Base-by-base conservation (phyloP, 139 green algal genomes). In the Tetradesmus obliquus region DNA sequence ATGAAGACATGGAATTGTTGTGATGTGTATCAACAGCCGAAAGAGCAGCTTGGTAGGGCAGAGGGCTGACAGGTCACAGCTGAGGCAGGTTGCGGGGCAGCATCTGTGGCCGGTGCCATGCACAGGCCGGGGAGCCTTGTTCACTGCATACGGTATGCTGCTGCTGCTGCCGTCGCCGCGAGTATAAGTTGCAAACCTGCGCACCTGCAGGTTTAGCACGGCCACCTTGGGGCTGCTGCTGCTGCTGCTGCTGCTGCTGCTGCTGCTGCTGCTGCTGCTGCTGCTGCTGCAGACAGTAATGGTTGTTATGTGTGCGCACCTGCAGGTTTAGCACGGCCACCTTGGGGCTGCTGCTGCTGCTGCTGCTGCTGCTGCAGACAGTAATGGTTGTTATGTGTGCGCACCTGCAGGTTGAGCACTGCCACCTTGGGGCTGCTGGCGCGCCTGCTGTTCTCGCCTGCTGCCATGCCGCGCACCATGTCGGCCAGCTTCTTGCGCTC, bases 401-500 rank as follows among this genome's bases (percentile, higher is more conserved):
- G 15, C 17, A 87, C 88, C 62, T 92, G 80, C 60, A 88, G 80
- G 69, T 91, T 79, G 22, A 92, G 51, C 3, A 82, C 54, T 45
- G 53, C 87, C n/a, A 84, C 58, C 22, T 91, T 86, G 13, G 55
- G 55, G 17, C 62, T 54, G 45, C 8, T 88, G 86, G 86, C 6
- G 57, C 57, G 15, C 53, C 54, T n/a, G n/a, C 20, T n/a, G 74
- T 90, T 92, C n/a, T 55, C 20, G 15, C 12, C 32, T 54, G n/a
- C 32, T 19, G 84, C 83, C 2, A 55, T 24, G 6, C 10, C 53
- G 3, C 55, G 74, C 13, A 92, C 84, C 17, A 81, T 4, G 22
- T 69, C 24, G 19, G 83, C 71, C n/a, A 92, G 71, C 83, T 92
- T 86, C 60, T 60, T 82, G 72, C 90, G 83, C 58, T 92, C 71